Base-by-base conservation (phyloP, 352 stramenopile species). In the Aphanomyces cochlioides region DNA sequence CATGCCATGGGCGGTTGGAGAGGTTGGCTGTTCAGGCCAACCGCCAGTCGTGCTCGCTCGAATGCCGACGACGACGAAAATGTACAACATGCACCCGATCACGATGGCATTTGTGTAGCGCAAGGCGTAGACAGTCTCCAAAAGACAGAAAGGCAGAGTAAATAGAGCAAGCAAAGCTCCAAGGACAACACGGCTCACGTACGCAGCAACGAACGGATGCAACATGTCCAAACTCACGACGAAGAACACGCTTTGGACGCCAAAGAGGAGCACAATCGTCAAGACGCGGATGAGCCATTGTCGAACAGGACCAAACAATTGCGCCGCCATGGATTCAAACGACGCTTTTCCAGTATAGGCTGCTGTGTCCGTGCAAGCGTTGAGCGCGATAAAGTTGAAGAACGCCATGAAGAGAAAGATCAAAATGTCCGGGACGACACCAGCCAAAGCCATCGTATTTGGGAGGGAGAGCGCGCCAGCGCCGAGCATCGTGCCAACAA, bases 161-260 rank as follows among this genome's bases (percentile, higher is more conserved):
- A 87, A 36, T 58, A 90, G 68, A 41, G 81, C 78, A 71, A 90
- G 90, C 47, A 88, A 57, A 17, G 83, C 66, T 1, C 80, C 82
- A 67, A 92, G 85, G 21, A 75, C 78, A 38, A 66, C 78, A 67
- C 84, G 84, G 54, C 78, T 81, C 60, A 93, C 70, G 39, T 82
- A 47, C 40, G 73, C 73, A 47, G 63, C 60, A 17, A 90, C 73
- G 34, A 93, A 90, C 17, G 85, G 84, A 75, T 87, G 79, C 50
- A 93, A 87, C 37, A 93, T 74, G 65, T 93, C 85, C 81, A 91
- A 89, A 38, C 80, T 80, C 71, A 93, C 89, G 13, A 93, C 80
- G 73, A 88, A 90, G 75, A 90, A 91, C 75, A 79, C 88, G 47
- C 91, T 79, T 34, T 88, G 78, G 37, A 80, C 82, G 65, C 85